Evolutionary conservation across 257 asterid species (phyloP), one percentile per base, ranked within the genome.

Genomic region (Osmanthus fragrans): DNA sequence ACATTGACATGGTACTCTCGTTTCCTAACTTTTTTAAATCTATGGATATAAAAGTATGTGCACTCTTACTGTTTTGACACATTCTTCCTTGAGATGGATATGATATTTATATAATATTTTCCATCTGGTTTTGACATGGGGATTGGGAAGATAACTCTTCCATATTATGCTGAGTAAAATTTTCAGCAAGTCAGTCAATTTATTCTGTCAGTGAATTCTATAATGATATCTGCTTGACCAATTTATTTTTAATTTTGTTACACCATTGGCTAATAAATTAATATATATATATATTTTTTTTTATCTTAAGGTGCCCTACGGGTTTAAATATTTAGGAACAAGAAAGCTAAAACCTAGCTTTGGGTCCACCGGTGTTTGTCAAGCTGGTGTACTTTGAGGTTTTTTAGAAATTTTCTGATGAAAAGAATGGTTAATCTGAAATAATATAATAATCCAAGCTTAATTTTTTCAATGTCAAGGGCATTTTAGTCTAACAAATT

Each of bases 1-100:
- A 88, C 84, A 64, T 49, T 95, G 69, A 95, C 98, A 75, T 95
- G 99, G 99, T 95, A 91, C 15, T 27, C 13, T 58, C 33, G 4
- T 51, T 69, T 54, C 68, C 40, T 60, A 51, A 5, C n/a, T 4
- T 13, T 45, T 45, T 13, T n/a, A 51, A 8, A 54, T 81, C 19
- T 75, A 9, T 65, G 49, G 79, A 67, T 73, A 65, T 56, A 19
- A 45, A 58, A 73, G 71, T 71, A 36, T 77, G 25, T 70, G 51
- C 36, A 4, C 29, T 72, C 11, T 36, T 68, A 30, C 42, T 67
- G 15, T 75, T 51, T 4, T 49, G 68, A 3, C 16, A 64, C 60
- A 21, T 58, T 27, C 37, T 36, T 12, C n/a, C 71, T 72, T 47
- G 75, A 23, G 34, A 65, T 64, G 76, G 56, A 16, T 39, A 18